Conservation (phyloP, 2,329 filamentous ascomycete species). For the Pestalotiopsis fici region DNA sequence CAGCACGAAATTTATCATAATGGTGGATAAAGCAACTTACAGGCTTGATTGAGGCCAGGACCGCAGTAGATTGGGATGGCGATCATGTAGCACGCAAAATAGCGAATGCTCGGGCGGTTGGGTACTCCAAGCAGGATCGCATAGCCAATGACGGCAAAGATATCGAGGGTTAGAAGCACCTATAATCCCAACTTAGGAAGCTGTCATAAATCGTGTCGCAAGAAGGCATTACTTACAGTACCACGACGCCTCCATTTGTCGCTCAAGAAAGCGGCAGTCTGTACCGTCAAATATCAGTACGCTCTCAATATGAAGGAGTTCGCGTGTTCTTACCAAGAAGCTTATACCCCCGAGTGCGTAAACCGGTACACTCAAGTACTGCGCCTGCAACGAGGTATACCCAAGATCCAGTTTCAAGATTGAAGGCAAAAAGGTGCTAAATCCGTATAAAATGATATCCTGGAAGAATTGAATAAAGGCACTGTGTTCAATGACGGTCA, state of each 20-base stretch:
- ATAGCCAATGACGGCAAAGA: conserved; percentile 57
- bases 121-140: conserved; percentile 61
- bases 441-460: conserved; percentile 69
- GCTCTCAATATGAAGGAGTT: not conserved
- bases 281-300: not conserved
- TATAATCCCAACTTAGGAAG: conserved; percentile 47
- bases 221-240: not conserved
- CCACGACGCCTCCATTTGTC: not conserved
- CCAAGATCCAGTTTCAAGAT: conserved; percentile 58
- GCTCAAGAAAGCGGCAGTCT: not conserved
- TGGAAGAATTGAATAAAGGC: conserved; percentile 60
- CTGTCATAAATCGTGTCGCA: not conserved
- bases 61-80: conserved; percentile 59
- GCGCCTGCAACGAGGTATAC: conserved; percentile 58
- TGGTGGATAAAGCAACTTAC: conserved; percentile 10
- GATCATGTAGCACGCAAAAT: conserved; percentile 64
- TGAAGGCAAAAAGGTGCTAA: conserved; percentile 67
- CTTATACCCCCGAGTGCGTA: conserved; percentile 64
- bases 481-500: conserved; percentile 42
- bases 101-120: conserved; percentile 51
- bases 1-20: not conserved
- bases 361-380: conserved; percentile 69
- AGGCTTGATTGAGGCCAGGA: conserved; percentile 35
- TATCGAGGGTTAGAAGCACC: conserved; percentile 55
- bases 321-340: conserved; percentile 57